Evolutionary conservation across 805 yeast genomes (phyloP).

Genomic region (Hanseniaspora jakobsenii): DNA sequence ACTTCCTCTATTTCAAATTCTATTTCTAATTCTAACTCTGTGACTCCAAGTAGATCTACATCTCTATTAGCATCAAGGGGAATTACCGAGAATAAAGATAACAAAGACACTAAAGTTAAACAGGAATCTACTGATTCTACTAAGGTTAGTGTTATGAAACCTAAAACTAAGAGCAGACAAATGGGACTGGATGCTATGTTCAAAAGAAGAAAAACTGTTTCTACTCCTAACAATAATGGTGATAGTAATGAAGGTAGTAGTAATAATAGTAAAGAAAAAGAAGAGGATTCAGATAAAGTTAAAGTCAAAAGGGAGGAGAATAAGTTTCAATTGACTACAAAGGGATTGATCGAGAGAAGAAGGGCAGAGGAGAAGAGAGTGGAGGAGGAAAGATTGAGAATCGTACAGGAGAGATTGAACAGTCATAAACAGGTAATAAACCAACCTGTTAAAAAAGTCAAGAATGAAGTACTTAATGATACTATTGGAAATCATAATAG

Average conservation of each 20-base stretch:
- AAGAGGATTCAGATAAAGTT: neutral
- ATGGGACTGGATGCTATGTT: slow-evolving; percentile 13
- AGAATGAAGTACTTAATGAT: too few relatives aligned
- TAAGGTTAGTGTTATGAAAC: too few relatives aligned
- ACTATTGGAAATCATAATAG: too few relatives aligned
- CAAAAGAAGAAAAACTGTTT: slow-evolving; percentile 2
- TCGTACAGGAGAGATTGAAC: slow-evolving; percentile 9
- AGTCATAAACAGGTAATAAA: neutral
- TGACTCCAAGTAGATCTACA: too few relatives aligned
- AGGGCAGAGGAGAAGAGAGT: slow-evolving; percentile 11
- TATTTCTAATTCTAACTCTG: too few relatives aligned
- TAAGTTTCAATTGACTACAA: slow-evolving; percentile 7
- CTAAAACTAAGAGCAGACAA: slow-evolving; percentile 8
- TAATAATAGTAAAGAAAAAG: neutral
- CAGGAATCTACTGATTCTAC: too few relatives aligned
- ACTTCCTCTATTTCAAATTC: too few relatives aligned
- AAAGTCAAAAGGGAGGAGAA: slow-evolving; percentile 1
- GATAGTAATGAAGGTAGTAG: neutral
- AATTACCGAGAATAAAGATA: too few relatives aligned
- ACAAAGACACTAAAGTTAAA: too few relatives aligned
- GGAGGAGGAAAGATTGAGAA: slow-evolving; percentile 13
- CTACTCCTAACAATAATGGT: neutral
- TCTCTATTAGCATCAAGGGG: too few relatives aligned
- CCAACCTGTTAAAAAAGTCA: neutral
- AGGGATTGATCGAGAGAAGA: slow-evolving; percentile 6